Evolutionary conservation across 495 filamentous ascomycete species (phyloP).

Genomic region (Aspergillus steynii): DNA sequence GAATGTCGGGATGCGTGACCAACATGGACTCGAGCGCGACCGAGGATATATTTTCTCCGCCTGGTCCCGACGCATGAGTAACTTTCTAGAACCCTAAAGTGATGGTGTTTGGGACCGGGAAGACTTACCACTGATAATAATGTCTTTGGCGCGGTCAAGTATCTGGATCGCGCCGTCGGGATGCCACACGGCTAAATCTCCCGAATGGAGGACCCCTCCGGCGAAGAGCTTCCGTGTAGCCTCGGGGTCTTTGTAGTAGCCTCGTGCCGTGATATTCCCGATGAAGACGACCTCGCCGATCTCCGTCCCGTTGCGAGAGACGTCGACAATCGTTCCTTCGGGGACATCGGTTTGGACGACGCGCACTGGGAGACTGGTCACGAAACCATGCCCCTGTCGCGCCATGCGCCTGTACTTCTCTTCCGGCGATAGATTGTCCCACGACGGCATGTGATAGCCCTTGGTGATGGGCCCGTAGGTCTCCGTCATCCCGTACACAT

Average conservation of each 20-base stretch:
- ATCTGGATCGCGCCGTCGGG: constrained; percentile 89
- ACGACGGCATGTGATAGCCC: constrained; percentile 80
- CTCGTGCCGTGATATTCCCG: constrained; percentile 90
- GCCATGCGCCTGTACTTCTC: constrained; percentile 88
- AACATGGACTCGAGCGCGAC: constrained; percentile 91
- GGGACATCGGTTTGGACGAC: constrained; percentile 77
- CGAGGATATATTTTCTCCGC: constrained; percentile 95
- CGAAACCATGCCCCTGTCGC: constrained; percentile 88
- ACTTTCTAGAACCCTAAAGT: background rate
- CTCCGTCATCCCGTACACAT: constrained; percentile 94
- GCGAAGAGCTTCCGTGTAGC: constrained; percentile 87
- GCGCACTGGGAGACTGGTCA: constrained; percentile 77
- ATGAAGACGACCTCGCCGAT: constrained; percentile 90
- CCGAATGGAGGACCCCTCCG: constrained; percentile 84
- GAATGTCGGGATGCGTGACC: constrained; percentile 81
- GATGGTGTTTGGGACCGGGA: background rate
- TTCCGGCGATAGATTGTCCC: constrained; percentile 67
- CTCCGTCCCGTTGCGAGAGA: constrained; percentile 77
- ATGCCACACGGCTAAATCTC: constrained; percentile 91
- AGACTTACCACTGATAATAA: constrained; percentile 88
- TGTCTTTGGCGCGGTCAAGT: constrained; percentile 91
- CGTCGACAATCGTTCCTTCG: constrained; percentile 70
- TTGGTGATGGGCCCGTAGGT: constrained; percentile 97
- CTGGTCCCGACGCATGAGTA: constrained; percentile 40
- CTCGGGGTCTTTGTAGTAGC: constrained; percentile 86